Conservation (phyloP, 352 stramenopile species). For the Phytophthora foliorum region DNA sequence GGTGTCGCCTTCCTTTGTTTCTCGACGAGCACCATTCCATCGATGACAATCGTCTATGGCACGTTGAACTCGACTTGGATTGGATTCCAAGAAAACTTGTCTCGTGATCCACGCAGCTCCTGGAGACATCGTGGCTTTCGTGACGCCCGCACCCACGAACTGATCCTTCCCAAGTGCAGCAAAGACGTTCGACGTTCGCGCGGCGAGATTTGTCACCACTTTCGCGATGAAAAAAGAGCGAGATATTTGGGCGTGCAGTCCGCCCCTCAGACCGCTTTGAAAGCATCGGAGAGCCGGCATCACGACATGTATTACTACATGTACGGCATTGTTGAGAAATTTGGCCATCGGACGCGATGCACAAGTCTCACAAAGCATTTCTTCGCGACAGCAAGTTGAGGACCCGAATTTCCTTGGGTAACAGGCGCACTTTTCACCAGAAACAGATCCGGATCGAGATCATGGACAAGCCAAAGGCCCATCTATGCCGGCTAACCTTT, state of each 20-base stretch:
- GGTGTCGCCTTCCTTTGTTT: constrained; percentile 8
- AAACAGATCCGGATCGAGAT: constrained; percentile 27
- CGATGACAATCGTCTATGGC: background rate
- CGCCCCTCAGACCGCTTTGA: background rate
- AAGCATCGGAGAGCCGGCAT: constrained; percentile 16
- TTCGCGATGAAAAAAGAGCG: constrained; percentile 29
- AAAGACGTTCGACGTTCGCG: constrained; percentile 3
- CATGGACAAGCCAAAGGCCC: constrained; percentile 18
- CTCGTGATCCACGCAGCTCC: background rate
- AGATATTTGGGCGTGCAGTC: constrained; percentile 9
- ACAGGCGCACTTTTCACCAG: constrained; percentile 35
- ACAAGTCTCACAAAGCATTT: constrained; percentile 13
- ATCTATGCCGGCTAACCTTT: constrained; percentile 13
- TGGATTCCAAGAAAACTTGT: background rate
- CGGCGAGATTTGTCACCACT: constrained; percentile 22
- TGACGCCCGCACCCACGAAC: background rate
- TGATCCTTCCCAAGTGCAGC: background rate
- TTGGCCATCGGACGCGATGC: background rate
- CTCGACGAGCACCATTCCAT: background rate
- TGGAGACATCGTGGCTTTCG: background rate
- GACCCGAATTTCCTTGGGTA: constrained; percentile 19
- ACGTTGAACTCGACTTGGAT: background rate
- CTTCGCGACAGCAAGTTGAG: constrained; percentile 30
- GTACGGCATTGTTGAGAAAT: constrained; percentile 19
- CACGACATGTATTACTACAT: background rate